A percentile compares a stretch with the other conserved stretches of the same genome.
Conservation (phyloP, 306 rosid species). For the Dalbergia cochinchinensis region DNA sequence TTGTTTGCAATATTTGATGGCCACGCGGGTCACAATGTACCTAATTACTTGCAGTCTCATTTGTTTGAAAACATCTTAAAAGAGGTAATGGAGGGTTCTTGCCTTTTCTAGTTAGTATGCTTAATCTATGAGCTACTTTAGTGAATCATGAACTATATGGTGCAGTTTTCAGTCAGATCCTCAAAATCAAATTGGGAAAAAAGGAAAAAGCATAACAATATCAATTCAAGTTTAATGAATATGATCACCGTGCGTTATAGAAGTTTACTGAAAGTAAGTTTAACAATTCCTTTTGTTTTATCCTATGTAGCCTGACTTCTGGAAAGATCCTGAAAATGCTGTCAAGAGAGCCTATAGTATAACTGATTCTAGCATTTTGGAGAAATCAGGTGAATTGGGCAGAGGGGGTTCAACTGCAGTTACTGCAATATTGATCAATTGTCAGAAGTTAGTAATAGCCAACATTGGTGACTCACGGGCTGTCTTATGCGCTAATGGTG, state of each 20-base stretch:
- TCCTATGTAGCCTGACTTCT: slow-evolving; percentile 75
- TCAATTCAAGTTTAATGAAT: slow-evolving; percentile 43
- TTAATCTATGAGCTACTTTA: slow-evolving; percentile 8
- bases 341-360: slow-evolving; percentile 71
- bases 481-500: slow-evolving; percentile 73
- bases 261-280: slow-evolving; percentile 9
- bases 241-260: slow-evolving; percentile 27
- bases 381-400: slow-evolving; percentile 81
- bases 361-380: slow-evolving; percentile 82
- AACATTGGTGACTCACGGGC: slow-evolving; percentile 98
- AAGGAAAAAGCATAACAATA: neutral
- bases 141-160: slow-evolving; percentile 18
- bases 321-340: slow-evolving; percentile 77
- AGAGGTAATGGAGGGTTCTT: slow-evolving; percentile 64
- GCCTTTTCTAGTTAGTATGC: slow-evolving; percentile 23
- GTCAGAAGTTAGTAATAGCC: slow-evolving; percentile 85
- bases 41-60: slow-evolving; percentile 75
- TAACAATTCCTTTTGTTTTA: slow-evolving; percentile 3
- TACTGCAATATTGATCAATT: slow-evolving; percentile 86
- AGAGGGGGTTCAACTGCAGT: slow-evolving; percentile 99
- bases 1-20: slow-evolving; percentile 97
- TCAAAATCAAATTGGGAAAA: slow-evolving; percentile 13
- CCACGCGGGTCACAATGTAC: slow-evolving; percentile 85
- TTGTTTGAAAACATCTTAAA: slow-evolving; percentile 82
- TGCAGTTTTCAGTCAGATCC: slow-evolving; percentile 26